Percentiles rank a stretch among this genome's conserved stretches.
phyloP scores from a whole-genome alignment of 371 early-diverging fungal genomes.

The Mucor sp. region DNA sequence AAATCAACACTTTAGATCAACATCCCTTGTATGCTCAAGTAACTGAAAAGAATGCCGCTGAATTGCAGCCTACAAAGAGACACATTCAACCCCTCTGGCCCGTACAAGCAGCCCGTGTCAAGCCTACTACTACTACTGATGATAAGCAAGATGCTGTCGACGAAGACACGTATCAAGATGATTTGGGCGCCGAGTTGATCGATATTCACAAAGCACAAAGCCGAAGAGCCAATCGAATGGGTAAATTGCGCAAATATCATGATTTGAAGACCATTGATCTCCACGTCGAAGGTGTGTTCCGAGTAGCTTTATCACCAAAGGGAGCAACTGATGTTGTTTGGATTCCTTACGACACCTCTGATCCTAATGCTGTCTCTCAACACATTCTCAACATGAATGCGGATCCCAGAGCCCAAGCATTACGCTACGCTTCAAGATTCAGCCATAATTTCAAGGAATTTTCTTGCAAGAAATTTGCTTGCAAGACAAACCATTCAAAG shows the following conservation, averaged over 20 bases:
- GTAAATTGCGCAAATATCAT: background rate
- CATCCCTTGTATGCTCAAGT: constrained; percentile 14
- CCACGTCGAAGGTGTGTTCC: constrained; percentile 7
- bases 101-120: background rate
- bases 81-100: constrained; percentile 11
- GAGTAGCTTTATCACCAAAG: background rate
- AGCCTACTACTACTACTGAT: background rate
- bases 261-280: constrained; percentile 8
- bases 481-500: background rate
- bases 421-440: background rate
- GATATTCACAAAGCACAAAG: constrained; percentile 5
- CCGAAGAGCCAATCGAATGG: constrained; percentile 1
- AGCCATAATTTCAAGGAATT: constrained; percentile 1
- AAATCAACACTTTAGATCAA: constrained; percentile 2
- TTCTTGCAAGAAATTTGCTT: background rate
- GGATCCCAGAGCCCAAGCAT: background rate
- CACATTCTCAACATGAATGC: background rate
- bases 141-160: background rate
- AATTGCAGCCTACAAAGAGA: constrained; percentile 7
- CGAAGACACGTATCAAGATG: constrained; percentile 2
- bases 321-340: background rate
- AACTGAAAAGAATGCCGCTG: constrained; percentile 14
- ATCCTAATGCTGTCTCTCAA: background rate
- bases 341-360: background rate
- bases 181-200: constrained; percentile 5